Evolutionary conservation across 108 stramenopile species (phyloP).

Genomic region (Fistulifera pelliculosa): DNA sequence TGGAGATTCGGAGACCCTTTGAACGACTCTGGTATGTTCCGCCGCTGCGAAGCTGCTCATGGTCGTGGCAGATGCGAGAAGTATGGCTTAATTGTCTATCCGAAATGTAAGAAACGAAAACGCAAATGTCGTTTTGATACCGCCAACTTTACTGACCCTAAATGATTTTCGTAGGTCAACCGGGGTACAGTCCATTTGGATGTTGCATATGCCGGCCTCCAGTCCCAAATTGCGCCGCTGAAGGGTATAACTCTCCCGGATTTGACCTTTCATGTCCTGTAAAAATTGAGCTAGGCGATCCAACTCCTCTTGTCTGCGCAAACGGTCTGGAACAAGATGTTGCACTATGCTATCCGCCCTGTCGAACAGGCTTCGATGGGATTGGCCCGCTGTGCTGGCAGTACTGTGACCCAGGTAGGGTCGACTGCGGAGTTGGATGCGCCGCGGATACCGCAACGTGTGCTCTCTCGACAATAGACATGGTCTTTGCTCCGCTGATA

Average conservation of each 20-base stretch:
- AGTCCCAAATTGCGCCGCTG: background rate
- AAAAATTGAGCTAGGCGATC: constrained; percentile 1
- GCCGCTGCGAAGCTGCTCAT: background rate
- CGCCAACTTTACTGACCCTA: background rate
- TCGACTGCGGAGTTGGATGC: constrained; percentile 5
- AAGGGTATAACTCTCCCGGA: background rate
- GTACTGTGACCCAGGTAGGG: background rate
- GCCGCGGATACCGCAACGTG: background rate
- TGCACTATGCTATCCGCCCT: constrained; percentile 3
- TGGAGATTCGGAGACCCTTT: background rate
- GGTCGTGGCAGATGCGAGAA: constrained; percentile 3
- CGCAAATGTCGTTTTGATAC: background rate
- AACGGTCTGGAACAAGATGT: constrained; percentile 1
- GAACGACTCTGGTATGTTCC: constrained; percentile 3
- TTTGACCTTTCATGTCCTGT: background rate
- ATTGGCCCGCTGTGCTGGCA: constrained; percentile 10
- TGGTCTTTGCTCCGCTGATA: background rate
- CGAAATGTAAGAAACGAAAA: background rate
- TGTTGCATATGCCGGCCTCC: background rate
- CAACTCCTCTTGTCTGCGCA: background rate
- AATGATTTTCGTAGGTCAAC: too few relatives aligned
- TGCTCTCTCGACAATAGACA: constrained; percentile 1
- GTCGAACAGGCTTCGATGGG: constrained; percentile 3
- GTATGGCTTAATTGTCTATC: constrained; percentile 1
- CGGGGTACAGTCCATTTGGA: background rate